Percentiles rank a stretch among this genome's conserved stretches.
phyloP scores from a whole-genome alignment of 1,139 yeast species.

The Yamadazyma buinensis region DNA sequence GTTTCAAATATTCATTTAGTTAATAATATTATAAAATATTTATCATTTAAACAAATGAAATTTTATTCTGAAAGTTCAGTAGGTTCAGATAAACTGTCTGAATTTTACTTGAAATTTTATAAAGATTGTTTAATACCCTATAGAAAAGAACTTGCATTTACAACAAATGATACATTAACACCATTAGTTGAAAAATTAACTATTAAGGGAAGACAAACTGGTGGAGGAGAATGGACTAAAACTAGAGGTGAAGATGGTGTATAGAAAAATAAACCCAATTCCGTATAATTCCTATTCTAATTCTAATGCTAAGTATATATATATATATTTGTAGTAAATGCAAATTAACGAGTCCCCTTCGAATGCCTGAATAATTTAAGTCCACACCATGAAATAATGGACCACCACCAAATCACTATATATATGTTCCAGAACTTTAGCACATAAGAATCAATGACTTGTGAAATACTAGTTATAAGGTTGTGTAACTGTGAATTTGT shows the following conservation, averaged over 20 bases:
- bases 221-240: slow-evolving; percentile 69
- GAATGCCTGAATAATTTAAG: slow-evolving; percentile 75
- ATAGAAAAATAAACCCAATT: neutral
- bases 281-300: neutral
- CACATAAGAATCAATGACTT: slow-evolving; percentile 43
- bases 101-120: slow-evolving; percentile 16
- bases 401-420: slow-evolving; percentile 74
- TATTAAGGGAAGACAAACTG: slow-evolving; percentile 62
- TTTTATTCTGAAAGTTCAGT: slow-evolving; percentile 20
- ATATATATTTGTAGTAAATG: too few species aligned
- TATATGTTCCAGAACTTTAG: slow-evolving; percentile 51
- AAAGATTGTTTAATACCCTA: slow-evolving; percentile 22
- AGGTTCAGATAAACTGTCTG: neutral
- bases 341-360: slow-evolving; percentile 36
- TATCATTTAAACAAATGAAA: slow-evolving; percentile 31
- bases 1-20: slow-evolving; percentile 36
- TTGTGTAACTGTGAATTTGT: too few species aligned
- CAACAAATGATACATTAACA: neutral
- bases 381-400: slow-evolving; percentile 71
- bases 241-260: slow-evolving; percentile 74
- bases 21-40: slow-evolving; percentile 25
- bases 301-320: neutral
- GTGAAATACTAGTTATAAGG: slow-evolving; percentile 14
- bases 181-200: slow-evolving; percentile 10
- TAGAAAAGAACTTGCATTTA: slow-evolving; percentile 17